These are phyloP conservation scores for Cutaneotrichosporon sp. DNA, from an alignment of 1,284 basidiomycete genomes.

Conservation along the genomic window DNA sequence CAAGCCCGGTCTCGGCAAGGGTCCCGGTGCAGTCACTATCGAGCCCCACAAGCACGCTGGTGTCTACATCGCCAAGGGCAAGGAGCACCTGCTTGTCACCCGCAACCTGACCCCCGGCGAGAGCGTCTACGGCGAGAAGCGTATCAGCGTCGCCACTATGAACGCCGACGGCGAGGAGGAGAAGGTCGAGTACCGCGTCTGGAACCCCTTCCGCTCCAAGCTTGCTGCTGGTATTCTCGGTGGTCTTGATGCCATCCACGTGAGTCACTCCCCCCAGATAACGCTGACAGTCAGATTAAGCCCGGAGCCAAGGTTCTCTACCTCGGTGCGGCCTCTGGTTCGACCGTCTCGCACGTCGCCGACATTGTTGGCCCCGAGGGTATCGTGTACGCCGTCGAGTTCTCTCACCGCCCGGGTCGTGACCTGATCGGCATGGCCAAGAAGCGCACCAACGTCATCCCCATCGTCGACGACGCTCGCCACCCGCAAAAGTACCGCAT, in stretches of 20 bases:
- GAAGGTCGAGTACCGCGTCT: conserved; percentile 96
- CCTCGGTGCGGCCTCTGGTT: conserved; percentile 90
- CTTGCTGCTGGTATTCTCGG: conserved; percentile 95
- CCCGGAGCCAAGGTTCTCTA: conserved; percentile 97
- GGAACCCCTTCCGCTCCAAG: conserved; percentile 99
- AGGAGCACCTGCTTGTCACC: conserved; percentile 96
- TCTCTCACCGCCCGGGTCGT: conserved; percentile 92
- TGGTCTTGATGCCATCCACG: conserved; percentile 88
- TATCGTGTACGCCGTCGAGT: conserved; percentile 97
- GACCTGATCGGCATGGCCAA: conserved; percentile 99
- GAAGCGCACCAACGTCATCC: conserved; percentile 98
- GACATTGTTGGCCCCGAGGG: conserved; percentile 98
- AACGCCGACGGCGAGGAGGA: conserved; percentile 63
- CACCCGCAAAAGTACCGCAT: conserved; percentile 93
- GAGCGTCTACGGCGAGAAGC: conserved; percentile 97
- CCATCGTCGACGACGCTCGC: conserved; percentile 96
- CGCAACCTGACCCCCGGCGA: conserved; percentile 97
- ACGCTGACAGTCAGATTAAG: conserved; percentile 58
- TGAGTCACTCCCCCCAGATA: conserved; percentile 29
- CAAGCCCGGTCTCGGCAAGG: conserved; percentile 59
- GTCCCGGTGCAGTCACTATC: conserved; percentile 81
- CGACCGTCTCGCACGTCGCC: conserved; percentile 96
- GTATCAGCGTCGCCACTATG: conserved; percentile 76
- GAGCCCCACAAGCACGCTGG: conserved; percentile 95
- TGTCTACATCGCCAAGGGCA: conserved; percentile 85